phyloP scores from a whole-genome alignment of 2,329 filamentous ascomycete genomes.

The Fusarium caatingaense region DNA sequence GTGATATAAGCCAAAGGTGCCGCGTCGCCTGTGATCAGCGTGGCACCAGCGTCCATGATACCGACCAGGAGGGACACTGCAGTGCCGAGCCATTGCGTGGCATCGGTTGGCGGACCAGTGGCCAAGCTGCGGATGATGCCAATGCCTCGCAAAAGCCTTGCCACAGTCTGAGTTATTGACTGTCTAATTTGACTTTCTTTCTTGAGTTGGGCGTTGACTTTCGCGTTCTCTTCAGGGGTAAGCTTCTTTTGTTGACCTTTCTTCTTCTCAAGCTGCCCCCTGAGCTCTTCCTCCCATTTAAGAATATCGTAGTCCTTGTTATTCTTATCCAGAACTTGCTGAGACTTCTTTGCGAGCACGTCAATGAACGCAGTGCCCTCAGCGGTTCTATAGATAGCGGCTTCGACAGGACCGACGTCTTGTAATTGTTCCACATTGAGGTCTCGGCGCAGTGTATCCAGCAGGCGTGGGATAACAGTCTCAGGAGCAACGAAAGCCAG shows the following conservation, averaged over 20 bases:
- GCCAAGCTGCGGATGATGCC: constrained; percentile 87
- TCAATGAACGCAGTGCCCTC: constrained; percentile 91
- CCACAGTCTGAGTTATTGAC: constrained; percentile 75
- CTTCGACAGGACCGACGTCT: constrained; percentile 84
- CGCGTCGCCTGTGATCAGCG: constrained; percentile 82
- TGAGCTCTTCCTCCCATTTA: constrained; percentile 96
- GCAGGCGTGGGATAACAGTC: constrained; percentile 78
- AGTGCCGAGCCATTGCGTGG: constrained; percentile 86
- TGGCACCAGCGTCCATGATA: constrained; percentile 82
- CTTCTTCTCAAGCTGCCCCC: constrained; percentile 89
- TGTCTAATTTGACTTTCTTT: constrained; percentile 86
- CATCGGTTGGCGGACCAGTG: constrained; percentile 88
- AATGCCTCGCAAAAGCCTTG: constrained; percentile 81
- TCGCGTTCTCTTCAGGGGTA: constrained; percentile 86
- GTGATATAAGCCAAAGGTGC: constrained; percentile 83
- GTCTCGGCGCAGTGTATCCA: constrained; percentile 79
- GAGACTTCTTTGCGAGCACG: constrained; percentile 85
- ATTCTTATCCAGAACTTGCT: constrained; percentile 81
- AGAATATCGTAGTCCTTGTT: constrained; percentile 94
- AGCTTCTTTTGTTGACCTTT: constrained; percentile 93
- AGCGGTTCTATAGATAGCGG: constrained; percentile 90
- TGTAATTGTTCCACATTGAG: constrained; percentile 76
- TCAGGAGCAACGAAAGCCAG: constrained; percentile 94
- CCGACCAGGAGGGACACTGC: constrained; percentile 79
- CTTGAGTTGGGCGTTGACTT: constrained; percentile 88